Percentiles rank a stretch among this genome's conserved stretches.
Evolutionary conservation across 2,329 filamentous ascomycete genomes (phyloP).

Genomic region (Tolypocladium ophioglossoides): DNA sequence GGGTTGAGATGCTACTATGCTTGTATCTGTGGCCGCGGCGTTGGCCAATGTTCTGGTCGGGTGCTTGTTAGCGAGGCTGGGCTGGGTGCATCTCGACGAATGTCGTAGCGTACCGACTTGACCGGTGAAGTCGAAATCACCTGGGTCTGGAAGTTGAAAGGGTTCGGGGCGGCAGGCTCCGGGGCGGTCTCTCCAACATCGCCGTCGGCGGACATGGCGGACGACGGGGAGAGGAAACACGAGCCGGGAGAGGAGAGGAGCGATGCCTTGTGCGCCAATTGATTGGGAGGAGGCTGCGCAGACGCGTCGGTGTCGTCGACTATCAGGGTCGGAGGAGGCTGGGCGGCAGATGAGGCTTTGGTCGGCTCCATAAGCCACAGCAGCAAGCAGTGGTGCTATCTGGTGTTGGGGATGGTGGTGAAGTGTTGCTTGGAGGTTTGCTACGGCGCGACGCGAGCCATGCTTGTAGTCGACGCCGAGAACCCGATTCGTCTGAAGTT

Average conservation of each 20-base stretch:
- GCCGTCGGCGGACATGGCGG: slow-evolving; percentile 6
- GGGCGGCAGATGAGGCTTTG: not conserved
- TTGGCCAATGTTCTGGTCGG: slow-evolving; percentile 67
- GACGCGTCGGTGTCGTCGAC: slow-evolving; percentile 11
- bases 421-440: not conserved
- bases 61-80: not conserved
- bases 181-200: slow-evolving; percentile 5
- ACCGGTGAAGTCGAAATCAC: slow-evolving; percentile 64
- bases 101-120: slow-evolving; percentile 53
- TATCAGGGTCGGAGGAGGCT: slow-evolving; percentile 5
- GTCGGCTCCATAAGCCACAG: slow-evolving; percentile 6
- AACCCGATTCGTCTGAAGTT: not conserved
- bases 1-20: slow-evolving; percentile 79
- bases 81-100: too few species aligned
- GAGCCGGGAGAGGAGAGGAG: not conserved
- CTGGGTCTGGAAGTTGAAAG: slow-evolving; percentile 92
- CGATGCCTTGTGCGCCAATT: not conserved
- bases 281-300: not conserved
- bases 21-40: slow-evolving; percentile 96
- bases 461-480: not conserved
- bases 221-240: slow-evolving; percentile 5
- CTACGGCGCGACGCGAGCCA: not conserved
- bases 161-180: slow-evolving; percentile 38
- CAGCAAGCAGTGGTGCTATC: not conserved
- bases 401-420: not conserved